Evolutionary conservation across 2,329 filamentous ascomycete species (phyloP), one percentile per base, ranked within the genome.

Genomic region (Phialophora expanda): DNA sequence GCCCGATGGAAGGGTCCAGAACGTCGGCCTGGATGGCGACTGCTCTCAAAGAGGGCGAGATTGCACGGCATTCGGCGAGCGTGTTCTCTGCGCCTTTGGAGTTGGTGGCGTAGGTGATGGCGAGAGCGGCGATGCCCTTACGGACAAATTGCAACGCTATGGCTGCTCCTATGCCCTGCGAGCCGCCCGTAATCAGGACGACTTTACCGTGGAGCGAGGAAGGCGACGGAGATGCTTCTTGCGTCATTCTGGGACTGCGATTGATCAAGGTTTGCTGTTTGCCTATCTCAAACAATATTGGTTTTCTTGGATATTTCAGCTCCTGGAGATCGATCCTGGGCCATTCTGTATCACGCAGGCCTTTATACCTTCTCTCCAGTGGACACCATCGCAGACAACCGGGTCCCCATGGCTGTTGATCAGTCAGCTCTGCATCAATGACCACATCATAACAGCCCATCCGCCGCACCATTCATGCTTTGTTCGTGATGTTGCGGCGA

Each of bases 151-250:
- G 56, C 12, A 65, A 17, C 17, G 65, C 65, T 46, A 65, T 66
- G 11, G 41, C 65, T 7, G 65, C 65, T 11, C 72, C 72, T 60
- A 75, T 65, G 30, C 70, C 72, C 14, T 64, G 65, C 8, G 34
- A 55, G n/a, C 51, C 60, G 51, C 61, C 61, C 11, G 53, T 63
- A 14, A 63, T 22, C 53, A 63, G 17, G 12, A 54, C 61, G 4
- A 34, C 30, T 34, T 63, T 63, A 2, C 61, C 61, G 12, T 38
- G 26, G n/a, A 63, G 61, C 5, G 54, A 57, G 32, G 61, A 63
- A 20, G 60, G 6, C 11, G 59, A 58, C 5, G 7, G 26, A 14
- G 58, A 28, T 44, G 28, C n/a, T 28, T 51, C 28, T n/a, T 20
- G 30, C 20, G 53, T 30, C 53, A 50, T 63, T 9, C 7, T 28